Conservation (phyloP, 2,329 filamentous ascomycete genomes). For the Diaporthe velutina region DNA sequence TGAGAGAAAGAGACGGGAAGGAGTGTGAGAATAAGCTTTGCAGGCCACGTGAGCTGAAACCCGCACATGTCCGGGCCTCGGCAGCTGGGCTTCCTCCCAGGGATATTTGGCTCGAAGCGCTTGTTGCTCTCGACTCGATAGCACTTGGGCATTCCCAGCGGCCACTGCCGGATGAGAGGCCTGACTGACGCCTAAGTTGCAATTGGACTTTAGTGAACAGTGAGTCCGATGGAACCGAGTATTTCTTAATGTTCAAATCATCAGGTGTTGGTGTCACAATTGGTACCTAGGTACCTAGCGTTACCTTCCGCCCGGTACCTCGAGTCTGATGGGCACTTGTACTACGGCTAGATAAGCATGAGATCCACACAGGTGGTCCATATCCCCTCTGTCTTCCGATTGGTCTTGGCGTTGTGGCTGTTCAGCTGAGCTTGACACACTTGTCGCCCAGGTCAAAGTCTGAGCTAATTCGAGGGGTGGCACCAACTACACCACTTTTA, state of each 20-base stretch:
- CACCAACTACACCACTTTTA: no score
- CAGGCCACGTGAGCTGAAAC: constrained; percentile 6
- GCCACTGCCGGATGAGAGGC: neutral
- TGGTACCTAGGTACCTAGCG: neutral
- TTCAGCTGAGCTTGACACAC: neutral
- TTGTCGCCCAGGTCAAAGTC: no score
- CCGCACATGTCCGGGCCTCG: neutral
- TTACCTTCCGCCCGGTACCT: neutral
- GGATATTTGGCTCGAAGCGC: neutral
- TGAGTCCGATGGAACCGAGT: neutral
- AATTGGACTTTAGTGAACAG: neutral
- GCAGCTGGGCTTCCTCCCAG: neutral
- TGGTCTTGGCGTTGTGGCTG: no score
- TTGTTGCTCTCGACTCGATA: neutral
- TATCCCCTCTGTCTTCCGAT: no score
- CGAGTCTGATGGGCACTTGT: no score
- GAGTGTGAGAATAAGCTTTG: neutral
- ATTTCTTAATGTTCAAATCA: neutral
- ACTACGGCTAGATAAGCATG: no score
- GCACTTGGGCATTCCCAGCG: neutral
- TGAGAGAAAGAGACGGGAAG: no score
- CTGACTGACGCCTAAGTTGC: neutral
- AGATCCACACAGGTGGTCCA: no score
- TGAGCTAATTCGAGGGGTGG: no score
- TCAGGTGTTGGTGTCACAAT: neutral